Evolutionary conservation across 2,329 filamentous ascomycete species (phyloP).

Genomic region (Aspergillus fructus): DNA sequence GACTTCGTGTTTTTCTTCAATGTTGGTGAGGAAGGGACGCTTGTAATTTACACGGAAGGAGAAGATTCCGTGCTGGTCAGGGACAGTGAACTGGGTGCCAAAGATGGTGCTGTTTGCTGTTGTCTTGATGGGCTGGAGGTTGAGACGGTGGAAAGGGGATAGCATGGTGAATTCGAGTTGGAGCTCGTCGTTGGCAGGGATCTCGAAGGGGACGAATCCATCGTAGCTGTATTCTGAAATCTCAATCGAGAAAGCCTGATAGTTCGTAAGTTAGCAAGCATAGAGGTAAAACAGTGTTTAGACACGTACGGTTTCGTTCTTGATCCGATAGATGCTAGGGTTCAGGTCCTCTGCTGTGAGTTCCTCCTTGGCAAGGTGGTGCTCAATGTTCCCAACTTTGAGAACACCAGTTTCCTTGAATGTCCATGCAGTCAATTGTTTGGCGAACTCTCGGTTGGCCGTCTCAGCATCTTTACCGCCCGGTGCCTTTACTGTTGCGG

Average conservation of each 20-base stretch:
- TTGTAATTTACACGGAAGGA: slow-evolving; percentile 98
- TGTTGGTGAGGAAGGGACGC: slow-evolving; percentile 80
- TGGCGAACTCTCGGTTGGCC: slow-evolving; percentile 80
- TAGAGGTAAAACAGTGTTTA: background rate
- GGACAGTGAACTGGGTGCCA: slow-evolving; percentile 73
- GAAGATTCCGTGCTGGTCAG: slow-evolving; percentile 98
- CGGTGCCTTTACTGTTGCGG: slow-evolving; percentile 67
- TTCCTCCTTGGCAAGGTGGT: slow-evolving; percentile 60
- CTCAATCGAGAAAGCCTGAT: slow-evolving; percentile 79
- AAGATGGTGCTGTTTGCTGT: slow-evolving; percentile 71
- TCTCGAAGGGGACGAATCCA: slow-evolving; percentile 70
- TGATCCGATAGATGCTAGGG: slow-evolving; percentile 88
- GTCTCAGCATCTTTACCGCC: slow-evolving; percentile 60
- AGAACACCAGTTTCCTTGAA: slow-evolving; percentile 93
- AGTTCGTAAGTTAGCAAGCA: slow-evolving; percentile 25
- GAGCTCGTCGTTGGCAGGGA: slow-evolving; percentile 68
- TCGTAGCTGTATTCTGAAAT: slow-evolving; percentile 80
- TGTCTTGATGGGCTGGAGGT: slow-evolving; percentile 59
- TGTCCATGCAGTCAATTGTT: slow-evolving; percentile 85
- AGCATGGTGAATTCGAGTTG: slow-evolving; percentile 99
- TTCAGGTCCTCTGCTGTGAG: slow-evolving; percentile 57
- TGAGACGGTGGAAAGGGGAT: slow-evolving; percentile 89
- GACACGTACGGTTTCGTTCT: slow-evolving; percentile 86
- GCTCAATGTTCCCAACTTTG: slow-evolving; percentile 78
- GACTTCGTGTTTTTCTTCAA: slow-evolving; percentile 94